Evolutionary conservation across 176 grass and related monocot genomes (phyloP), one percentile per base, ranked within the genome.

Genomic region (Oryza punctata): DNA sequence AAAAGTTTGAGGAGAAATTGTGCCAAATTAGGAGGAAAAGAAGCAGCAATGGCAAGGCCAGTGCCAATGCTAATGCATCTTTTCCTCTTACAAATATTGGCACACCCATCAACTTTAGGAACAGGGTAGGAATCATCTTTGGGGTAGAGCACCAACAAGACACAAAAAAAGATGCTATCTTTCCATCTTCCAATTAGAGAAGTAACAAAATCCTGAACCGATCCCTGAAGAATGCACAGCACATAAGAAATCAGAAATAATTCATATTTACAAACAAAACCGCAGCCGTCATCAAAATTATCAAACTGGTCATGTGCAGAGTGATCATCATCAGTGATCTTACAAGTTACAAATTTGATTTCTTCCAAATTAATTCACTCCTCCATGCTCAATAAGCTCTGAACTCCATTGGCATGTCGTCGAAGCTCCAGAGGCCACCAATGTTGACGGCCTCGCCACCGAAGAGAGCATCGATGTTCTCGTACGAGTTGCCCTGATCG

Each of bases 361-460:
- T n/a, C 25, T 4, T 40, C 63, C 38, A 0, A 14, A 52, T 52
- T 16, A 52, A 18, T 19, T 19, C 50, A 21, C 18, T 21, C 1
- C 49, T 1, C 7, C 50, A 19, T 85, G 6, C 37, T 38, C 74
- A 70, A 9, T 85, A 85, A 29, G 61, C 24, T 45, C 7, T 54
- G 5, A 3, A 25, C 24, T 46, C 35, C 35, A 46, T 77, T 12
- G 65, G 73, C 64, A 85, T 29, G 10, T 78, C 83, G 1, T 85
- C 83, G 15, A 85, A 85, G 69, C 50, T 78, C 74, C 65, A 85
- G 26, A 85, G 73, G 3, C 50, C 50, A 18, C 83, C 83, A 0
- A 78, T 46, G 74, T 78, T 78, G 0, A 32, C 35, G 1, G 0
- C 25, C 7, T 85, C 82, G 4, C 33, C 24, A 0, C 41, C 23